Conservation (phyloP, 805 yeast genomes). For the Pachysolen tannophilus region DNA sequence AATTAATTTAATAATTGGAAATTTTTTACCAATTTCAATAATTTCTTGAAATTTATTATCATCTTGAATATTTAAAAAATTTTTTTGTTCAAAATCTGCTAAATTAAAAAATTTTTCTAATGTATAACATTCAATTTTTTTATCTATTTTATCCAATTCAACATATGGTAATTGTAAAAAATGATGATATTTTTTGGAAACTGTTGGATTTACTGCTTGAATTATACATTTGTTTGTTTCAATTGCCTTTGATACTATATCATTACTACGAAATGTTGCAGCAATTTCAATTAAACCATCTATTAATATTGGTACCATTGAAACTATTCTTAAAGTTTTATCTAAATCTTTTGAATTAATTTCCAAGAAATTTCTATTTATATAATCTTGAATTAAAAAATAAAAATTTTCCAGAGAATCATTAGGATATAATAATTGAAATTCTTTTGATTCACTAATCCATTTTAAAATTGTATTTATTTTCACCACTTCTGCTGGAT, state of each 20-base stretch:
- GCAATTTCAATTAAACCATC: conserved; percentile 76
- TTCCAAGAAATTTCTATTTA: conserved; percentile 38
- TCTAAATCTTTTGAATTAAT: conserved; percentile 26
- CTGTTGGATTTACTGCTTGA: conserved; percentile 62
- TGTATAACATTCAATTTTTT: conserved; percentile 43
- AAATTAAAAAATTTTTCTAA: conserved; percentile 63
- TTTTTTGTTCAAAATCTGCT: conserved; percentile 44
- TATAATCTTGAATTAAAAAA: conserved; percentile 45
- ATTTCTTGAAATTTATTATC: conserved; percentile 38
- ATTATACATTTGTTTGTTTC: conserved; percentile 64
- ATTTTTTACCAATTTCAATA: conserved; percentile 46
- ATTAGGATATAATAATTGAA: conserved; percentile 32
- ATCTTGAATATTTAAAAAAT: conserved; percentile 44
- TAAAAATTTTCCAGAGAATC: too few relatives aligned
- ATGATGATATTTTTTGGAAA: conserved; percentile 41
- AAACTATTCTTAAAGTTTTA: conserved; percentile 47
- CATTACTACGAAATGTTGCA: conserved; percentile 66
- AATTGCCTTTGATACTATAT: conserved; percentile 48
- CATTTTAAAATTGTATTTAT: conserved; percentile 49
- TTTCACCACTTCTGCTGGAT: conserved; percentile 60
- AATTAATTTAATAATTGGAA: conserved; percentile 64
- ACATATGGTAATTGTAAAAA: conserved; percentile 79
- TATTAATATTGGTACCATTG: conserved; percentile 58
- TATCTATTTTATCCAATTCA: conserved; percentile 39
- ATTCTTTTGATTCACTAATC: conserved; percentile 64